phyloP scores from a whole-genome alignment of 306 rosid genomes.

The Carpinus viminea region DNA sequence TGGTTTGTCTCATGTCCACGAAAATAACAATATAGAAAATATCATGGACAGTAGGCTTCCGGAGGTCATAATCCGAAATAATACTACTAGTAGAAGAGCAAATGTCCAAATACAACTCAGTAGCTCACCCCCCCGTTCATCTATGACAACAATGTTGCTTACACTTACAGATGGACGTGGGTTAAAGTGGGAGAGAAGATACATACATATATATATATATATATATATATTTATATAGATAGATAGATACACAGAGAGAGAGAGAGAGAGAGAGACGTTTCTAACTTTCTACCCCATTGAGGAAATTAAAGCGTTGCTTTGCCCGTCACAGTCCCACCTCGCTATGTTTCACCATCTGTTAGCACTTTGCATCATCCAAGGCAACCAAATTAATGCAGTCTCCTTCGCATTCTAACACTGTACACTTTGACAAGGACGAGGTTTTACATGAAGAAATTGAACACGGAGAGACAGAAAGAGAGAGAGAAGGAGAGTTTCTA shows the following conservation, averaged over 20 bases:
- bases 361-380: slow-evolving; percentile 8
- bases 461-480: slow-evolving; percentile 8
- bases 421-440: slow-evolving; percentile 32
- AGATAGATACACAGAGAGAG: no score
- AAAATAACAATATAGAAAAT: background rate
- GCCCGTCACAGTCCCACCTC: slow-evolving; percentile 27
- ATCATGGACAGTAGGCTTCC: background rate
- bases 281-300: background rate
- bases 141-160: background rate
- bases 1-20: slow-evolving; percentile 13
- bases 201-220: background rate
- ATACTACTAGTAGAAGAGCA: background rate
- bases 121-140: background rate
- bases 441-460: background rate
- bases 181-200: background rate
- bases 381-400: slow-evolving; percentile 17
- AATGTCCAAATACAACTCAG: background rate
- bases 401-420: slow-evolving; percentile 29
- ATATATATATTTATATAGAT: no score
- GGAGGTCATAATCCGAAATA: no score
- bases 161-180: background rate
- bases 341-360: slow-evolving; percentile 14
- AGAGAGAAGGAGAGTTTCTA: background rate
- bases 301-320: slow-evolving; percentile 22
- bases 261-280: no score